Base-by-base conservation (phyloP, 805 yeast species). In the Wickerhamomyces strasburgensis region DNA sequence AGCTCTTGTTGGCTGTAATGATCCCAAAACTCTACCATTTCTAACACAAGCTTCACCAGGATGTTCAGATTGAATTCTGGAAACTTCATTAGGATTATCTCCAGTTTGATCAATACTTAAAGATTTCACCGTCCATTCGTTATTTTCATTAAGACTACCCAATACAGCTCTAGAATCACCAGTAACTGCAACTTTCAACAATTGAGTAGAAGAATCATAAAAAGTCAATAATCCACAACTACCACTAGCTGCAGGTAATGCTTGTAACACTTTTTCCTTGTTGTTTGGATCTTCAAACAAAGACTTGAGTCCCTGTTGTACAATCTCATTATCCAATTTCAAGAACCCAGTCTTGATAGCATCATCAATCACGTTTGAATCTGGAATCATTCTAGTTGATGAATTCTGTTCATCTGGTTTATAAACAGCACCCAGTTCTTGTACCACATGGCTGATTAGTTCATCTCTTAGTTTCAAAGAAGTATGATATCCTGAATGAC, bases 401-500 rank as follows among this genome's bases (percentile, higher is more conserved):
- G 43, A 53, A 24, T 38, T 47, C 14, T 60, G 62, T 17, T 74
- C 76, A 33, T 73, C 72, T 4, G 80, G 75, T 50, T 72, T 72
- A 47, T 73, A 80, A 14, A 73, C 75, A 8, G 76, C 72, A 30
- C 84, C 83, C 37, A 90, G 67, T 51, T 88, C 95, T 21, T 70
- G 67, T 8, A 88, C 75, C n/a, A 93, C 93, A 48, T 72, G 75
- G 38, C 77, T 76, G 19, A 93, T 78, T 46, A 93, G 67, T 46
- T 78, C 78, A 46, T 87, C 93, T 43, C 95, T 72, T 43, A 93
- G 70, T 57, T 80, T 85, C n/a, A 84, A 74, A 39, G 90, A 78
- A 2, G 98, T 93, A 46, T 85, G 84, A 79, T 95, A 88, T 16
- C 98, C 98, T 3, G 95, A 88, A 61, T 93, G 98, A 10, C 98